Percentiles rank a stretch among this genome's conserved stretches.
Conservation (phyloP, 2,329 filamentous ascomycete species). For the Penicillium sp. region DNA sequence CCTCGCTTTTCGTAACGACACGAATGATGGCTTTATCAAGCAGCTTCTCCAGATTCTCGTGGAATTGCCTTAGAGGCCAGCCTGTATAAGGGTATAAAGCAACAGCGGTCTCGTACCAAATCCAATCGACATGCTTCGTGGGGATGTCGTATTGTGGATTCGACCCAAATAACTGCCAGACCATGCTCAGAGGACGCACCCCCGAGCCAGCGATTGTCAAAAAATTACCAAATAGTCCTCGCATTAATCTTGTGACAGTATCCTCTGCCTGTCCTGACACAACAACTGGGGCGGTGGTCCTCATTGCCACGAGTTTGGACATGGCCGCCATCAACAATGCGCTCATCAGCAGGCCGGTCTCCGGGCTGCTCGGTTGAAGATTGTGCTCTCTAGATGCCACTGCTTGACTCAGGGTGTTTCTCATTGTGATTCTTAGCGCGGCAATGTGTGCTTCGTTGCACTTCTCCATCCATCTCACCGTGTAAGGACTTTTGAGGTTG, state of each 20-base stretch:
- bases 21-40: conserved; percentile 9
- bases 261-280: conserved; percentile 11
- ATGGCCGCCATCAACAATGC: conserved; percentile 23
- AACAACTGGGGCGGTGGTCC: conserved; percentile 7
- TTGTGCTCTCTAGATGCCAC: conserved; percentile 7
- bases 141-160: conserved; percentile 11
- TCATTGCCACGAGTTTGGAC: conserved; percentile 19
- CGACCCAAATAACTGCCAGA: conserved; percentile 11
- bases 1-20: conserved; percentile 9
- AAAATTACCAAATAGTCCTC: conserved; percentile 25
- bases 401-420: conserved; percentile 11
- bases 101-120: conserved; percentile 6
- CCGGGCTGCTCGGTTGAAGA: conserved; percentile 1
- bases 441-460: conserved; percentile 11
- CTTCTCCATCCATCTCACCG: conserved; percentile 25
- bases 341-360: conserved; percentile 9
- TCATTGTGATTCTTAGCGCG: conserved; percentile 7
- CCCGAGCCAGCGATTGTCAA: conserved; percentile 26
- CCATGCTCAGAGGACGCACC: conserved; percentile 11
- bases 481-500: conserved; percentile 23
- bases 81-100: conserved; percentile 5
- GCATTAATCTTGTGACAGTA: conserved; percentile 25
- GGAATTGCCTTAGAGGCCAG: conserved; percentile 3
- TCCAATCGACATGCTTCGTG: background rate
- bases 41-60: conserved; percentile 6